phyloP scores from a whole-genome alignment of 1,139 yeast genomes.

The Eremothecium cymbalariae region DNA sequence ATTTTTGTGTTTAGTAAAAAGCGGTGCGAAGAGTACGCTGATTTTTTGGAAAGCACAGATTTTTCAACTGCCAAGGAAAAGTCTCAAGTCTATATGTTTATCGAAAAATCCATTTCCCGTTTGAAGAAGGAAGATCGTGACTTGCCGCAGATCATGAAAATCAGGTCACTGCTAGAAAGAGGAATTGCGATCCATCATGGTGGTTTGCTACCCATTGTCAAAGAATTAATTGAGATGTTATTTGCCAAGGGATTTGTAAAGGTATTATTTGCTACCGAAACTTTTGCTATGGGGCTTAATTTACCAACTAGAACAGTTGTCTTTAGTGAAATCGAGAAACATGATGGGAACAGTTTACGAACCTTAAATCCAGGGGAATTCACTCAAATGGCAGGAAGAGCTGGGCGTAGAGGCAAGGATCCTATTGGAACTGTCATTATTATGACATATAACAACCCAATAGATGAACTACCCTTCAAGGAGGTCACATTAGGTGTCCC shows the following conservation, averaged over 20 bases:
- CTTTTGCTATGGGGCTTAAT: constrained; percentile 94
- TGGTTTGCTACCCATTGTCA: constrained; percentile 87
- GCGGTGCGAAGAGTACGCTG: constrained; percentile 88
- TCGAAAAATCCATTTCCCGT: constrained; percentile 80
- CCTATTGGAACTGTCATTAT: constrained; percentile 92
- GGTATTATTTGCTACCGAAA: constrained; percentile 94
- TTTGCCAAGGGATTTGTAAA: constrained; percentile 95
- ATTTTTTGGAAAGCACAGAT: constrained; percentile 62
- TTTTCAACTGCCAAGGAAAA: constrained; percentile 77
- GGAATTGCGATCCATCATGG: constrained; percentile 99
- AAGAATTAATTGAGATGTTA: constrained; percentile 91
- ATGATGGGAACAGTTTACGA: constrained; percentile 80
- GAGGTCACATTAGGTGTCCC: constrained; percentile 82
- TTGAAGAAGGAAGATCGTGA: constrained; percentile 88
- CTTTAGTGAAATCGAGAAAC: constrained; percentile 75
- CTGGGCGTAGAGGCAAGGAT: constrained; percentile 96
- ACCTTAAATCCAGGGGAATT: constrained; percentile 88
- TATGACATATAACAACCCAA: constrained; percentile 73
- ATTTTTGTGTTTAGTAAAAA: constrained; percentile 89
- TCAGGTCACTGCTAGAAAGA: constrained; percentile 73
- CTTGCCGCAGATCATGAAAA: constrained; percentile 77
- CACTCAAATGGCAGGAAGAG: constrained; percentile 98
- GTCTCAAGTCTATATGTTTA: constrained; percentile 86
- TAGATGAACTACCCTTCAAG: constrained; percentile 52
- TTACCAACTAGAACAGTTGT: constrained; percentile 93